phyloP scores from a whole-genome alignment of 495 filamentous ascomycete species.

The Articulospora tetracladia region DNA sequence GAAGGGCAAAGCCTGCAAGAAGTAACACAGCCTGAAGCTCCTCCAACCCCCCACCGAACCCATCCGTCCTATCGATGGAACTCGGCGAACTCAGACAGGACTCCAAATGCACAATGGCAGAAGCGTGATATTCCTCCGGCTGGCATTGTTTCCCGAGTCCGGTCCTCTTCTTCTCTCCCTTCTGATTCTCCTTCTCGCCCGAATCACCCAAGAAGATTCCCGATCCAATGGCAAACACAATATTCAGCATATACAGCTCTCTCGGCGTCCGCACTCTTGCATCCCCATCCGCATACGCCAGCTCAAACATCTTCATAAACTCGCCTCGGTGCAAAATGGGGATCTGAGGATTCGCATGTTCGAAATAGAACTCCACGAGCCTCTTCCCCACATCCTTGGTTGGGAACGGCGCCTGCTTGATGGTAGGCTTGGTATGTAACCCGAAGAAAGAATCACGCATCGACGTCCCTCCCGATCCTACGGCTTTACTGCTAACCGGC shows the following conservation, averaged over 20 bases:
- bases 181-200: constrained; percentile 31
- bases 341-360: constrained; percentile 93
- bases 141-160: constrained; percentile 59
- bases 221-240: constrained; percentile 95
- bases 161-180: constrained; percentile 17
- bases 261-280: constrained; percentile 69
- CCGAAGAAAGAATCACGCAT: constrained; percentile 97
- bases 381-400: constrained; percentile 64
- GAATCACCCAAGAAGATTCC: constrained; percentile 82
- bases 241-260: constrained; percentile 89
- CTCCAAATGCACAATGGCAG: constrained; percentile 87
- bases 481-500: constrained; percentile 21
- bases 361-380: constrained; percentile 83
- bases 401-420: constrained; percentile 82
- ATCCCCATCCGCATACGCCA: constrained; percentile 62
- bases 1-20: constrained; percentile 83
- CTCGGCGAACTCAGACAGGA: constrained; percentile 71
- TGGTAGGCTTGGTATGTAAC: constrained; percentile 81
- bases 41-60: constrained; percentile 76
- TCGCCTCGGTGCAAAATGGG: constrained; percentile 85
- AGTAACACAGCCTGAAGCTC: constrained; percentile 90
- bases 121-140: constrained; percentile 94
- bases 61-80: constrained; percentile 47
- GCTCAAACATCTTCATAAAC: constrained; percentile 79
- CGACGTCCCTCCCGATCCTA: constrained; percentile 53